phyloP scores from a whole-genome alignment of 257 asterid genomes.

The Ilex asprella region DNA sequence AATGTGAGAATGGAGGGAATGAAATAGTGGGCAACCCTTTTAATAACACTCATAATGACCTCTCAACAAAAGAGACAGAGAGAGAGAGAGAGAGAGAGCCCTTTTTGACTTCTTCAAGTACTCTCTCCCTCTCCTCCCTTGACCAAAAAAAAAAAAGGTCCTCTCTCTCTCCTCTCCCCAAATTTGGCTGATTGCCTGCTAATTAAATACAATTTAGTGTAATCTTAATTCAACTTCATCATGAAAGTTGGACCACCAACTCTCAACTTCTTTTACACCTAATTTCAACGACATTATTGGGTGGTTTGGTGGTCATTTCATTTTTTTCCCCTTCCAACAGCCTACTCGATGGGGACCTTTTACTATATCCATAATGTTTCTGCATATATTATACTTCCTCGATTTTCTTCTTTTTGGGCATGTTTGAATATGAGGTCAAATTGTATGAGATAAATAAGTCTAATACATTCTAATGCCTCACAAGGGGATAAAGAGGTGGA shows the following conservation, averaged over 20 bases:
- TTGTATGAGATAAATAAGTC: too few relatives aligned
- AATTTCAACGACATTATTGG: conserved; percentile 15
- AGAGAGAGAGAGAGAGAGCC: background rate
- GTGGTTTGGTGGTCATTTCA: conserved; percentile 4
- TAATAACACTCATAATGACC: conserved; percentile 32
- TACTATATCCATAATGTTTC: too few relatives aligned
- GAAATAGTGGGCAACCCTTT: conserved; percentile 28
- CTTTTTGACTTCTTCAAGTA: conserved; percentile 31
- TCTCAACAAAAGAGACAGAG: conserved; percentile 24
- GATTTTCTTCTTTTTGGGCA: too few relatives aligned
- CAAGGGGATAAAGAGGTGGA: too few relatives aligned
- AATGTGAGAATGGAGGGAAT: conserved; percentile 27
- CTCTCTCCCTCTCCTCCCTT: conserved; percentile 2
- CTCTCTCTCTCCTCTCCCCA: conserved; percentile 16
- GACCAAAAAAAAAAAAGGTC: conserved; percentile 18
- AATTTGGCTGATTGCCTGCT: conserved; percentile 28
- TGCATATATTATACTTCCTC: background rate
- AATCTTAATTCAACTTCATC: background rate
- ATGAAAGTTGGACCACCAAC: conserved; percentile 24
- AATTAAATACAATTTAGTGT: background rate
- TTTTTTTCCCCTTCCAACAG: background rate
- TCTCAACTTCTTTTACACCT: conserved; percentile 7
- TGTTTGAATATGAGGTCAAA: too few relatives aligned
- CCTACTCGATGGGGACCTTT: too few relatives aligned
- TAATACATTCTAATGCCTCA: too few relatives aligned